phyloP scores from a whole-genome alignment of 768 basidiomycete species.

The Rickenella mellea region DNA sequence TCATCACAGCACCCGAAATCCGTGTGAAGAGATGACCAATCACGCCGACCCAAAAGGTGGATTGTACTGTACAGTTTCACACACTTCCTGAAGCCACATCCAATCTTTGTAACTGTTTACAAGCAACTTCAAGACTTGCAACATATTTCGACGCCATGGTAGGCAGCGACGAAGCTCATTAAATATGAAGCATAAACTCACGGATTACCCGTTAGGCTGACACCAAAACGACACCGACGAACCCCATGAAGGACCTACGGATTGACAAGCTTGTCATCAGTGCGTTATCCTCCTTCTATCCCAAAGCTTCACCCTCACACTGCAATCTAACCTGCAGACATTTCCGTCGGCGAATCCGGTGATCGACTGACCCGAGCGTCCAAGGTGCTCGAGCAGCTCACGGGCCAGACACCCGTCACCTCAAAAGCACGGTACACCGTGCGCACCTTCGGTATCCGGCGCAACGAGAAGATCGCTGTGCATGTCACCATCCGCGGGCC shows the following conservation, averaged over 20 bases:
- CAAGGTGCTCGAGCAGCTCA: conserved; percentile 98
- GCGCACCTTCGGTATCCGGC: conserved; percentile 96
- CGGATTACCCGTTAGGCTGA: too few species aligned
- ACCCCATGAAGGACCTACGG: conserved; percentile 92
- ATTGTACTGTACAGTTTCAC: too few species aligned
- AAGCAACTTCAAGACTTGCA: too few species aligned
- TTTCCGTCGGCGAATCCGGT: conserved; percentile 99
- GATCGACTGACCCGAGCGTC: conserved; percentile 98
- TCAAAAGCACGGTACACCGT: conserved; percentile 99
- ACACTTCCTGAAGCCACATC: too few species aligned
- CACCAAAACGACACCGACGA: conserved; percentile 78
- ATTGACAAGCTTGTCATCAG: conserved; percentile 99
- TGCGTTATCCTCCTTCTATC: conserved; percentile 37
- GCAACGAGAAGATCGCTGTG: conserved; percentile 99
- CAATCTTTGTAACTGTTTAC: too few species aligned
- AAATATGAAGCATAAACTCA: too few species aligned
- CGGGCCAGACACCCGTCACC: conserved; percentile 97
- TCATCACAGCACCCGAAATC: too few species aligned
- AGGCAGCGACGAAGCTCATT: too few species aligned
- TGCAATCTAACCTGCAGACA: conserved; percentile 48
- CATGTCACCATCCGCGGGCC: conserved; percentile 99
- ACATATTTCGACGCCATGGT: too few species aligned
- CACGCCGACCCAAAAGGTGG: too few species aligned
- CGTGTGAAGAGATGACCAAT: too few species aligned
- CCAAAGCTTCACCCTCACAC: conserved; percentile 6